A percentile compares a stretch with the other conserved stretches of the same genome.
Evolutionary conservation across 2,329 filamentous ascomycete genomes (phyloP).

Genomic region (Pseudocercospora vitis): DNA sequence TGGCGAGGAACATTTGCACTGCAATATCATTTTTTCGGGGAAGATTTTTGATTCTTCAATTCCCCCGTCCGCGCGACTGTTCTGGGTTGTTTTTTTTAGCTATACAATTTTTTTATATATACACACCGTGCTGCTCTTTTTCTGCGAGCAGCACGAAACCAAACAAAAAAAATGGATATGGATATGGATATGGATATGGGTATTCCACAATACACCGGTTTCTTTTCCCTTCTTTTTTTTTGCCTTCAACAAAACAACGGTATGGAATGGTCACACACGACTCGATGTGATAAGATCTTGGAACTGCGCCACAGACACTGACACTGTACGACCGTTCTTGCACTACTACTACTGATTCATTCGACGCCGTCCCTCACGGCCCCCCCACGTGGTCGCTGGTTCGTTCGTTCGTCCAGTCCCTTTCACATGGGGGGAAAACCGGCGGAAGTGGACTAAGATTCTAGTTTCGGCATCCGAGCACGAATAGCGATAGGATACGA

Average conservation of each 20-base stretch:
- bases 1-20: not conserved
- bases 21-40: not conserved
- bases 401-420: not conserved
- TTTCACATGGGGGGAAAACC: not conserved
- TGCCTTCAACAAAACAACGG: not conserved
- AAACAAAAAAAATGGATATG: slow-evolving; percentile 4
- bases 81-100: not conserved
- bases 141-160: not conserved
- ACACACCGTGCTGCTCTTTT: too few species aligned
- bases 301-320: not conserved
- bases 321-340: too few species aligned
- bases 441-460: too few species aligned
- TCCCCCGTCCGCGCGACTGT: not conserved
- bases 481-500: too few species aligned
- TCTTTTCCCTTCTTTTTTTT: not conserved
- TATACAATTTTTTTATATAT: not conserved
- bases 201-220: not conserved
- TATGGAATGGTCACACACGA: not conserved
- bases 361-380: too few species aligned
- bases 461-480: not conserved
- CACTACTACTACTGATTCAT: too few species aligned
- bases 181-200: slow-evolving; percentile 6
- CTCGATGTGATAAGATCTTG: slow-evolving; percentile 5
- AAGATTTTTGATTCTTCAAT: slow-evolving; percentile 1
- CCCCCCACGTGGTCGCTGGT: too few species aligned